phyloP scores from a whole-genome alignment of 108 stramenopile species.

The Ochromonas danica region DNA sequence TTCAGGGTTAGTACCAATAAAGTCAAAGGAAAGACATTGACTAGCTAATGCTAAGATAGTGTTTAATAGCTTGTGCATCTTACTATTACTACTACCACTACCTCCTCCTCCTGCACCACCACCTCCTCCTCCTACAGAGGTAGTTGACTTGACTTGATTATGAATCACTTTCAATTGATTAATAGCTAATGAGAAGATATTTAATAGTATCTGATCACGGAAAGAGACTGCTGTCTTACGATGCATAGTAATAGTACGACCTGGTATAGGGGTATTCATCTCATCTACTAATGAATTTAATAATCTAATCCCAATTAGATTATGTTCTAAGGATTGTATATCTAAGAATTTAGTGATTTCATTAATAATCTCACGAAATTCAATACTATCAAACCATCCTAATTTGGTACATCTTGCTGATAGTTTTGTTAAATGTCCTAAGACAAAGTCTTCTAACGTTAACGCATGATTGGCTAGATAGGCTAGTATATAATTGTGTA shows the following conservation, averaged over 20 bases:
- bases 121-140: too few species aligned
- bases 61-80: neutral
- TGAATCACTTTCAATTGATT: neutral
- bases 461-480: conserved; percentile 91
- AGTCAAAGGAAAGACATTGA: conserved; percentile 90
- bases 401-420: conserved; percentile 95
- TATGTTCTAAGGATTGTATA: conserved; percentile 87
- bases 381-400: conserved; percentile 91
- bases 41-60: conserved; percentile 37
- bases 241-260: conserved; percentile 90
- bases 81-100: too few species aligned
- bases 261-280: conserved; percentile 85
- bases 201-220: conserved; percentile 83
- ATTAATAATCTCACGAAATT: conserved; percentile 85
- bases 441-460: conserved; percentile 78
- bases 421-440: conserved; percentile 77
- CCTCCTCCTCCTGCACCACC: too few species aligned
- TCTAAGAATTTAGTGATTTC: conserved; percentile 87
- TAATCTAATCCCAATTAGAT: conserved; percentile 88
- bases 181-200: conserved; percentile 65
- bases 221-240: conserved; percentile 93
- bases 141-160: neutral
- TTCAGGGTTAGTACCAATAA: conserved; percentile 97
- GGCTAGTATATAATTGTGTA: conserved; percentile 89
- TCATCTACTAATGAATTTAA: conserved; percentile 92